phyloP scores from a whole-genome alignment of 257 asterid genomes.

The Forsythia suspensa region DNA sequence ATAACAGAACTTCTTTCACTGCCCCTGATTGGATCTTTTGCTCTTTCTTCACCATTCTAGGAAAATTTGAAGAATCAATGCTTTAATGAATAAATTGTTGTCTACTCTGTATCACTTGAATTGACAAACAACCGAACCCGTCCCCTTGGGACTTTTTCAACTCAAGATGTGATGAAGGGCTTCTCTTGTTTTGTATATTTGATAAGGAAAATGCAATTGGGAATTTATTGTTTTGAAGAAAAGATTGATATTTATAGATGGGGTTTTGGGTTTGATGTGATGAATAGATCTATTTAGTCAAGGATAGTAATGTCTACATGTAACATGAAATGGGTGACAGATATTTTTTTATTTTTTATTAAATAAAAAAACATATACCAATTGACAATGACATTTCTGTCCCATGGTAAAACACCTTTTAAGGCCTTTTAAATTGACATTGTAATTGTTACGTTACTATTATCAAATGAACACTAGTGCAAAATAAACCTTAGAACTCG shows the following conservation, averaged over 20 bases:
- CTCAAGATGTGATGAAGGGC: background rate
- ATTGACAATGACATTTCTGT: constrained; percentile 31
- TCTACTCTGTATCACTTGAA: background rate
- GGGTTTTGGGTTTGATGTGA: background rate
- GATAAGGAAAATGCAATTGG: constrained; percentile 11
- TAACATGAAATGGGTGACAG: constrained; percentile 61
- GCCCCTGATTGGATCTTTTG: constrained; percentile 20
- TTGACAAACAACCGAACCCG: background rate
- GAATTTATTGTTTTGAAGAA: constrained; percentile 25
- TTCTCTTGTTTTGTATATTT: background rate
- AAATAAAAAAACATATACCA: constrained; percentile 10
- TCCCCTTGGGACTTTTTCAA: too few species aligned
- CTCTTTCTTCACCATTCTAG: constrained; percentile 60
- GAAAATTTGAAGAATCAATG: background rate
- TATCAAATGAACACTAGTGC: too few species aligned
- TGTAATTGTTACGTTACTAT: background rate
- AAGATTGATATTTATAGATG: constrained; percentile 36
- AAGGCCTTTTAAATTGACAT: constrained; percentile 11
- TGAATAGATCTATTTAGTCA: constrained; percentile 34
- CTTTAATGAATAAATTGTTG: too few species aligned
- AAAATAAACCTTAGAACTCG: too few species aligned
- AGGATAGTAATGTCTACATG: constrained; percentile 37
- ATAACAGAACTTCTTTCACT: background rate
- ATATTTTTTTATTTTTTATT: constrained; percentile 45
- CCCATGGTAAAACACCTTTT: constrained; percentile 8